A percentile compares a stretch with the other conserved stretches of the same genome.
phyloP scores from a whole-genome alignment of 352 stramenopile genomes.

The Phytophthora agathidicida region DNA sequence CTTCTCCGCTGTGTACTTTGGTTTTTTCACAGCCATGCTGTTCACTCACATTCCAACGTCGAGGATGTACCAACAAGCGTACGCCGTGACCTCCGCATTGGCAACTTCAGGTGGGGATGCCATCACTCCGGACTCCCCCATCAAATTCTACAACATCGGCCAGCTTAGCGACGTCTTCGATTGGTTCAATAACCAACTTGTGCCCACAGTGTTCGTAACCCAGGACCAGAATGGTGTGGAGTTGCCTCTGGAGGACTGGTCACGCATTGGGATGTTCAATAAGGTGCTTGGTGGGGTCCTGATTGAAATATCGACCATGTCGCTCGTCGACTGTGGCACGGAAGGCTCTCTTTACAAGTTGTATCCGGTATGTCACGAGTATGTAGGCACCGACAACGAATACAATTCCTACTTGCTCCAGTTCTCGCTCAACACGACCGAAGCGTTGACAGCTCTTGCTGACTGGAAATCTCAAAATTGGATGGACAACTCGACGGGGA shows the following conservation, averaged over 20 bases:
- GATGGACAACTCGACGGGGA: conserved; percentile 36
- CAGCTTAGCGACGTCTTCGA: conserved; percentile 44
- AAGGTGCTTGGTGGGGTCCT: conserved; percentile 42
- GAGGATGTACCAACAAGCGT: conserved; percentile 36
- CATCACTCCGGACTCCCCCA: conserved; percentile 39
- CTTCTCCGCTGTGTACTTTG: conserved; percentile 43
- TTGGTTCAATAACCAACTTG: conserved; percentile 47
- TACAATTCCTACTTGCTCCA: conserved; percentile 27
- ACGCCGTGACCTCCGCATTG: conserved; percentile 36
- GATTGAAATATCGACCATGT: conserved; percentile 25
- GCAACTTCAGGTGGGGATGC: conserved; percentile 47
- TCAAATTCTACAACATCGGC: conserved; percentile 54
- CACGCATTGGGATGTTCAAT: conserved; percentile 39
- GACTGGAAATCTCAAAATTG: conserved; percentile 31
- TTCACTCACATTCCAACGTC: conserved; percentile 47
- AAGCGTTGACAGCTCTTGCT: conserved; percentile 23
- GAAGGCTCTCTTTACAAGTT: conserved; percentile 32
- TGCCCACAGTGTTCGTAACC: conserved; percentile 50
- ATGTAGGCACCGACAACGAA: conserved; percentile 12
- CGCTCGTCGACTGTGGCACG: conserved; percentile 16
- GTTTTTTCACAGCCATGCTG: conserved; percentile 49
- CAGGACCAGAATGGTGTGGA: conserved; percentile 45
- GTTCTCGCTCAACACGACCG: conserved; percentile 31
- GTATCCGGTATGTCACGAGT: conserved; percentile 44
- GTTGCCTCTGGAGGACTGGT: conserved; percentile 31